Base-by-base conservation (phyloP, 345 rosid genomes). In the Salix koriyanagi region DNA sequence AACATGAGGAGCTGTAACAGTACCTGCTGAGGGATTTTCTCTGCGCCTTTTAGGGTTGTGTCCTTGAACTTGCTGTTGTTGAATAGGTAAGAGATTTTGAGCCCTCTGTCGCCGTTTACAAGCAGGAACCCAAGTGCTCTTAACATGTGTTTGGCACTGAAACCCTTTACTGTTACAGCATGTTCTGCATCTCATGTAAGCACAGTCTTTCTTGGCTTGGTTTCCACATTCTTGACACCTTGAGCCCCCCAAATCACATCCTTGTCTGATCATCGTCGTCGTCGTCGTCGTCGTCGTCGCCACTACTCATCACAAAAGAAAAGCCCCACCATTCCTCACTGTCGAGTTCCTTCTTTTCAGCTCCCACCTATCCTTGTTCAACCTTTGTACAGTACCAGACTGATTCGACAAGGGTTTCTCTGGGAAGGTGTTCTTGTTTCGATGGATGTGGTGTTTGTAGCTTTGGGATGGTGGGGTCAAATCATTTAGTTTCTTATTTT, bases 201-300 rank as follows among this genome's bases (percentile, higher is more conserved):
- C 32, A 77, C 94, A 88, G 65, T 87, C 91, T 83, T 83, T 90
- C 86, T 90, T 90, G 1, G 94, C 87, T 74, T 90, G 89, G 81
- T 90, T 90, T 44, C 94, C 94, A 81, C 94, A 90, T 64, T 90
- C 94, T 80, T 90, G 85, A 74, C 94, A 90, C 56, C 89, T 87
- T 78, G 77, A 78, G 3, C 80, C 79, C 26, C 82, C 74, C 30
- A 67, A 46, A 15, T 70, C 36, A 30, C 65, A 11, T 8, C 28
- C 77, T 65, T 72, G 67, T 52, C 80, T 78, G 60, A 65, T 65
- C 80, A 71, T 77, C 48, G 34, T 77, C 58, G 50, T 36, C 80
- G 65, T 77, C 46, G 46, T 77, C 46, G 44, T 71, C 67, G 54
- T 65, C 80, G 65, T 77, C 46, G 46, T 36, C 34, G 34, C 34